Evolutionary conservation across 1,139 yeast genomes (phyloP), one percentile per base, ranked within the genome.

Genomic region (Candida sp.): DNA sequence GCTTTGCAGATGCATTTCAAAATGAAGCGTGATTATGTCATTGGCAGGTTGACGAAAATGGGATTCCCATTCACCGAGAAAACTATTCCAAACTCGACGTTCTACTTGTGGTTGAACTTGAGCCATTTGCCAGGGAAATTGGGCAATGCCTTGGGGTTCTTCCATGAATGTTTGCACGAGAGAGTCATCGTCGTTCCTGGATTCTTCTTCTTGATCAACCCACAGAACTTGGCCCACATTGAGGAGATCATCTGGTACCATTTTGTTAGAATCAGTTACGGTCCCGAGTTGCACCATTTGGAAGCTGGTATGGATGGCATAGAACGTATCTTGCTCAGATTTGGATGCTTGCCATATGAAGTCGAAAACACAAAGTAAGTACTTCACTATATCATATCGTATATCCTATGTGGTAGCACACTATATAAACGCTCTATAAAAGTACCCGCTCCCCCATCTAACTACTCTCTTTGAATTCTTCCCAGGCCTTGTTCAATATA

Each of bases 401-500:
- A 17, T 17, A 2, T 17, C 17, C 17, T 17, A 17, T 17, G 17
- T 2, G 2, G 2, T 17, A 17, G 17, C 17, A 17, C 17, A 1
- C 17, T 17, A 17, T 17, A 17, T 17, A 17, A 17, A 17, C 17
- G 17, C 17, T 17, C 17, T 17, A 17, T 17, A 17, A 17, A 17
- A 17, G 17, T 17, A 17, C 17, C 17, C 1, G 2, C 17, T 2
- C 2, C 17, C 17, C 17, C 17, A 17, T 2, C 9, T 37, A 37
- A 37, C 28, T 26, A 9, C 31, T 38, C 17, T 38, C 31, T 65
- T 88, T 91, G 70, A 93, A 94, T 28, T 69, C 73, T 58, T 93
- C 99, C 99, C 99, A 96, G 1, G 98, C 93, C 58, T 84, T 81
- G 67, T 93, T 93, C 57, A 96, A 74, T 0, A 85, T 78, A 43